Percentiles rank a stretch among this genome's conserved stretches.
Evolutionary conservation across 106 monocot species (phyloP).

Genomic region (Phalaenopsis equestris): DNA sequence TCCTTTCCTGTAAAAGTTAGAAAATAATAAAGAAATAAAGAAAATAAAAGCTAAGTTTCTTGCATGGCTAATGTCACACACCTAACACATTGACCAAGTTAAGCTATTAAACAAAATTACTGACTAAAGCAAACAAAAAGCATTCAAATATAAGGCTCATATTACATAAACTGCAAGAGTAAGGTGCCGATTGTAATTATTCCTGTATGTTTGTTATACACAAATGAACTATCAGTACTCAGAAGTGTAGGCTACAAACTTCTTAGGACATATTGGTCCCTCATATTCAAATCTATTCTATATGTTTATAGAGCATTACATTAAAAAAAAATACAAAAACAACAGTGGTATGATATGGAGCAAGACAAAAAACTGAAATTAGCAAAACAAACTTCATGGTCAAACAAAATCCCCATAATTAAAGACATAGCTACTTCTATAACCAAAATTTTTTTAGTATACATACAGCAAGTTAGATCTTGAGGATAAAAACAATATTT

Average conservation of each 20-base stretch:
- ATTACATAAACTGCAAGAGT: neutral
- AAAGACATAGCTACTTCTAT: too few species aligned
- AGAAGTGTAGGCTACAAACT: neutral
- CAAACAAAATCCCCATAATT: neutral
- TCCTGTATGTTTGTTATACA: neutral
- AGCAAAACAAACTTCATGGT: neutral
- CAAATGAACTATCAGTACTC: neutral
- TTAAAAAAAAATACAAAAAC: neutral
- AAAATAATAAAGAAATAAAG: neutral
- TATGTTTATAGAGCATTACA: neutral
- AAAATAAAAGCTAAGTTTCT: neutral
- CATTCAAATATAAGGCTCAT: neutral
- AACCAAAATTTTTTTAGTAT: neutral
- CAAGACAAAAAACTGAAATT: neutral
- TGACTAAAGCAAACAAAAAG: neutral
- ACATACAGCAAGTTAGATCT: neutral
- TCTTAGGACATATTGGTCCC: neutral
- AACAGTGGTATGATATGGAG: neutral
- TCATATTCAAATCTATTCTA: conserved; percentile 1
- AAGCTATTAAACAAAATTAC: neutral
- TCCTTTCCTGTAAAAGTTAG: conserved; percentile 55
- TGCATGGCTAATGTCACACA: neutral
- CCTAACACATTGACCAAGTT: too few species aligned
- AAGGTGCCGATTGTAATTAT: neutral
- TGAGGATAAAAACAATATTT: neutral